Evolutionary conservation across 345 rosid species (phyloP), one percentile per base, ranked within the genome.

Genomic region (Erodium maritimum): DNA sequence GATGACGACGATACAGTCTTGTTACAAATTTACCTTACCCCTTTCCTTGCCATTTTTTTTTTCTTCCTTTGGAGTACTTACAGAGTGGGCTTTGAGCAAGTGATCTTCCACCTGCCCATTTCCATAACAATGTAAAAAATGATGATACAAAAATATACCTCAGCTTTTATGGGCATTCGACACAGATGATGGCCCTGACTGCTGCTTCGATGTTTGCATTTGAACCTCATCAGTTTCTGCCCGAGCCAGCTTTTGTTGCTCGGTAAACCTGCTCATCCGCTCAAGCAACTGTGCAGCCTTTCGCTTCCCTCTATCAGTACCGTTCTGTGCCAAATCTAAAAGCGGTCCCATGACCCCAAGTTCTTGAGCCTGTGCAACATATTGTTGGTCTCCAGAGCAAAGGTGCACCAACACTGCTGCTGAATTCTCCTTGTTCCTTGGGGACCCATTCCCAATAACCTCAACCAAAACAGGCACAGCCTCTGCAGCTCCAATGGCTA

Each of bases 291-390:
- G 96, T 3, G 80, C 85, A 74, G 99, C 99, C 73, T 93, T 93
- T 54, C 99, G 71, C 70, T 89, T 93, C 50, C 95, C 99, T 61
- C 99, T 76, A 57, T 89, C 95, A 0, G 99, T 93, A 48, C 99
- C 99, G 55, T 79, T 89, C 50, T 78, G 88, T 16, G 91, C 84
- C 75, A 93, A 70, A 71, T 89, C 96, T 67, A 77, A 52, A 60
- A 89, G 70, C n/a, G 91, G 80, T 20, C 68, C 86, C 88, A 85
- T 82, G 29, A 85, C 82, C 18, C 94, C 95, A 8, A 82, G 79
- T 56, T 93, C 90, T 65, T 77, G 85, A 1, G 99, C 99, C 77
- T 82, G 84, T 10, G 75, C 81, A 54, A 87, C 57, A 68, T 82
- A 68, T 54, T 78, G 80, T 52, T 80, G 84, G 78, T 87, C 99